Base-by-base conservation (phyloP, 1,284 basidiomycete genomes). In the Cutaneotrichosporon dermatis region DNA sequence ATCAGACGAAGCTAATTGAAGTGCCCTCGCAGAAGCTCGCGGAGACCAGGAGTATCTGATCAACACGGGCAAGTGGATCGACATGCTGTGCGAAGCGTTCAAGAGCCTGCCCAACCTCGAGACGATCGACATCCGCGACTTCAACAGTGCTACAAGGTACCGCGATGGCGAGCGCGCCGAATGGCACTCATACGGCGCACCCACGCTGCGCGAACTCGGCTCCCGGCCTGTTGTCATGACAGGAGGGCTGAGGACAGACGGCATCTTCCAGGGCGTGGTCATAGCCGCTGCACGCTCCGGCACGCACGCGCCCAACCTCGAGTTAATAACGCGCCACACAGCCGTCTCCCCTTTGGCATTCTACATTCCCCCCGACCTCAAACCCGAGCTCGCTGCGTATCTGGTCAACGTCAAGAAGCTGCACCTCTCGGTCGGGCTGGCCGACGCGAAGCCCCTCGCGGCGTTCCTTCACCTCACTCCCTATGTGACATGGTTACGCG, bases 121-220 rank as follows among this genome's bases (percentile, higher is more conserved):
- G 6, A 53, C 82, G 56, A 82, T 84, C 15, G 84, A 83, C 66
- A 82, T 80, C 44, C 83, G 77, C 61, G 72, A 79, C 57, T 76
- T 78, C 42, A 82, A 74, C 15, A 58, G 52, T 4, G 0, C 1
- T 4, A 58, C 62, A 3, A 55, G 62, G 6, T 60, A 35, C 51
- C 62, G 62, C 13, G 62, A 63, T 34, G 58, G 56, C 6, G 35
- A 13, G 11, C 5, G 7, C 33, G 49, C 55, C 6, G 10, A 13
- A 13, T 63, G 58, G 56, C 9, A 16, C 5, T 49, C 52, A 3
- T 52, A 46, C n/a, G 62, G 62, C 13, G 36, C 46, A 5, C 43
- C 41, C 4, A 43, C 49, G 0, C 6, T 48, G 6, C 25, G 10
- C n/a, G n/a, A 15, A 54, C 1, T 35, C n/a, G 36, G 10, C 10